These are phyloP conservation scores for Saprolegnia diclina DNA, from an alignment of 352 stramenopile genomes.

Conservation along the genomic window DNA sequence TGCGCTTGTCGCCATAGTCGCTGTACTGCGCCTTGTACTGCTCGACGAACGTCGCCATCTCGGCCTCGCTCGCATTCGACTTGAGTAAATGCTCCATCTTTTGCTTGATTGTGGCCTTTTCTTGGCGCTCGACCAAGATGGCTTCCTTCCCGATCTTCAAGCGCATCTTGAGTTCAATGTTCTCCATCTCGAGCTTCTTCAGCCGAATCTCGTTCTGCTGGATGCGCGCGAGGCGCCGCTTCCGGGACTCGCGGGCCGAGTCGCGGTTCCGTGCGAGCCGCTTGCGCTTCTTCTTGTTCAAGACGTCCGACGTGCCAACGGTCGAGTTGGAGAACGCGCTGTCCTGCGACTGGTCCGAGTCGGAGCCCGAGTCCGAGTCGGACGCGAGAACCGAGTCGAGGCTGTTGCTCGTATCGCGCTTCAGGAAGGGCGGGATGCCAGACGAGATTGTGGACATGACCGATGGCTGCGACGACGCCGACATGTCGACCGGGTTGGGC, in stretches of 20 bases:
- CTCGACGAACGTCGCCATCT: slow-evolving; percentile 71
- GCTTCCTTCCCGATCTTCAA: slow-evolving; percentile 79
- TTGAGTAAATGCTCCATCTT: slow-evolving; percentile 74
- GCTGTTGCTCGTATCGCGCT: slow-evolving; percentile 15
- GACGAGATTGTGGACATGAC: background rate
- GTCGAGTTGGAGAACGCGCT: slow-evolving; percentile 15
- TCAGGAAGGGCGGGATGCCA: slow-evolving; percentile 15
- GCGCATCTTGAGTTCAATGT: slow-evolving; percentile 74
- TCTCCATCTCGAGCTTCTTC: slow-evolving; percentile 60
- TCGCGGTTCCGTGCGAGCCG: slow-evolving; percentile 68
- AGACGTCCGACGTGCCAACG: slow-evolving; percentile 11
- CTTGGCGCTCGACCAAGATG: slow-evolving; percentile 58
- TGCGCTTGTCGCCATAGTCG: slow-evolving; percentile 67
- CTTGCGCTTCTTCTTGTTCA: slow-evolving; percentile 45
- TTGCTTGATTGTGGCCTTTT: slow-evolving; percentile 75
- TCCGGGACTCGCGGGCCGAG: slow-evolving; percentile 68
- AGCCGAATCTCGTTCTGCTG: slow-evolving; percentile 62
- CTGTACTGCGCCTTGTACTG: slow-evolving; percentile 82
- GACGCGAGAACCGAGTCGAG: slow-evolving; percentile 15
- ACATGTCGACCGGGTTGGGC: background rate
- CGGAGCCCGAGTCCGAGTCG: slow-evolving; percentile 18
- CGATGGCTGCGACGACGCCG: background rate
- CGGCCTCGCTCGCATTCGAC: slow-evolving; percentile 56
- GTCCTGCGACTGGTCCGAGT: slow-evolving; percentile 24
- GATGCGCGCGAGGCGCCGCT: slow-evolving; percentile 68